phyloP scores from a whole-genome alignment of 768 basidiomycete genomes.

The Mycena vulgaris region DNA sequence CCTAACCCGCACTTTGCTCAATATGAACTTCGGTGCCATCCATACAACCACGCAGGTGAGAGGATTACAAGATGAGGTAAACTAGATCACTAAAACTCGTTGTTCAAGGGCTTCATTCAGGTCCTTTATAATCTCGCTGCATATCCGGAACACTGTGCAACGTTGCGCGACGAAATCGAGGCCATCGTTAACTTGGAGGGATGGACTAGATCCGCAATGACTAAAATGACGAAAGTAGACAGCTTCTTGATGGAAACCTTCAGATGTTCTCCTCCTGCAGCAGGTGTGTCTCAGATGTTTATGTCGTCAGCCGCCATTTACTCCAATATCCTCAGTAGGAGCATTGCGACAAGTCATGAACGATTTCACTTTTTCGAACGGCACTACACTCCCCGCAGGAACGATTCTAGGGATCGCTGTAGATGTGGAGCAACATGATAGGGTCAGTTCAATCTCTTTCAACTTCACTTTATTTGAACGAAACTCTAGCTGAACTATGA shows the following conservation, averaged over 20 bases:
- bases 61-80: too few species aligned
- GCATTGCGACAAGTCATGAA: constrained; percentile 52
- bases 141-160: constrained; percentile 42
- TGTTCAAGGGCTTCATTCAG: constrained; percentile 26
- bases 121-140: constrained; percentile 47
- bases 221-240: constrained; percentile 49
- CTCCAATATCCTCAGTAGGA: too few species aligned
- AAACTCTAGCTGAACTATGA: too few species aligned
- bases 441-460: too few species aligned
- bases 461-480: too few species aligned
- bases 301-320: too few species aligned
- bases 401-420: constrained; percentile 50
- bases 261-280: constrained; percentile 38
- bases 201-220: constrained; percentile 47
- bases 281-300: constrained; percentile 1
- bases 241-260: constrained; percentile 53
- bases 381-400: constrained; percentile 56
- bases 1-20: constrained; percentile 29
- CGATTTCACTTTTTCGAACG: constrained; percentile 62
- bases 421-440: constrained; percentile 15
- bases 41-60: constrained; percentile 35
- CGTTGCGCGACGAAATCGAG: constrained; percentile 50
- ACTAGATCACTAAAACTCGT: too few species aligned
- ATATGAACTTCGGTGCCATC: constrained; percentile 45
- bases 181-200: constrained; percentile 44